Conservation (phyloP, 169 alveolate genomes). For the Eimeria acervulina region DNA sequence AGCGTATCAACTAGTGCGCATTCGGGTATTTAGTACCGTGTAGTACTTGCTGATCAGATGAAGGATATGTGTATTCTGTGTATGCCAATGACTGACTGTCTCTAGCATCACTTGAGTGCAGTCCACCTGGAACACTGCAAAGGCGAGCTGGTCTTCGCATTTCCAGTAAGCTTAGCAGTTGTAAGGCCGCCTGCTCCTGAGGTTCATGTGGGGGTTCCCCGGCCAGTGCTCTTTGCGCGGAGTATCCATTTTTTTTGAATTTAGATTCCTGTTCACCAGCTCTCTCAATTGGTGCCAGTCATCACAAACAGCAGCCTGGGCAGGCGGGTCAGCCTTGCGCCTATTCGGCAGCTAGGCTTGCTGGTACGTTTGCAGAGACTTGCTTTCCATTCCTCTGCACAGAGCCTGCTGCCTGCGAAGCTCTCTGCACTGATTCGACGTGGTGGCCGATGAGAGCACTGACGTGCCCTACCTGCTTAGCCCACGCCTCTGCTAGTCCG, state of each 20-base stretch:
- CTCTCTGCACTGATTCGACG: constrained; percentile 76
- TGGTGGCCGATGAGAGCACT: constrained; percentile 69
- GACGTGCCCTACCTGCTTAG: constrained; percentile 72
- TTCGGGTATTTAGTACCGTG: background rate
- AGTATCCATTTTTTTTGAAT: background rate
- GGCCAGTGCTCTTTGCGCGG: background rate
- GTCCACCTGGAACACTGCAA: background rate
- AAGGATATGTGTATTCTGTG: background rate
- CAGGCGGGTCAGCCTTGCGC: background rate
- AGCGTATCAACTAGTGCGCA: background rate
- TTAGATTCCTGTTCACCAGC: too few relatives aligned
- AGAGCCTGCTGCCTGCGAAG: constrained; percentile 20
- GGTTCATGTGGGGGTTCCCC: background rate
- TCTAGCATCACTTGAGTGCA: background rate
- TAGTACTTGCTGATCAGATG: background rate
- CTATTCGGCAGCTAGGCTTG: constrained; percentile 23
- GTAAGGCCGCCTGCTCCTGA: background rate
- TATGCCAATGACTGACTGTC: background rate
- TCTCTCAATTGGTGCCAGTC: background rate
- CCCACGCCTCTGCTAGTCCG: constrained; percentile 78
- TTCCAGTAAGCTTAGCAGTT: background rate
- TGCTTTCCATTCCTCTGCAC: constrained; percentile 37
- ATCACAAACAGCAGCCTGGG: background rate
- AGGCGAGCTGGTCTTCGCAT: background rate
- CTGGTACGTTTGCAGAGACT: background rate